Conservation (phyloP, 352 stramenopile genomes). For the Pythium brassicae region DNA sequence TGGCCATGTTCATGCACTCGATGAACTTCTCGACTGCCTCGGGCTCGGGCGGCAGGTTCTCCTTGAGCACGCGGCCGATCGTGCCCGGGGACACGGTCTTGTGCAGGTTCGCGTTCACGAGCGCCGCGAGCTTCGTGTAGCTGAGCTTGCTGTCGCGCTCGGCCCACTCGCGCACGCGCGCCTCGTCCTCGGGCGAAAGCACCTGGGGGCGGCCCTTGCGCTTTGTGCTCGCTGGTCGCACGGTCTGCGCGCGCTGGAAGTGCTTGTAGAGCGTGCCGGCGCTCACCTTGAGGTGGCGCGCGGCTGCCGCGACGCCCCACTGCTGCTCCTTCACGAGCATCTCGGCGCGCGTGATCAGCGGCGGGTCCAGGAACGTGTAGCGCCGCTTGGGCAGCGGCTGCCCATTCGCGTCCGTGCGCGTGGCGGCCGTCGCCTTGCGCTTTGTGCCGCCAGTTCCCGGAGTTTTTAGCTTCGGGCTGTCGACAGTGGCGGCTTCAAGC, state of each 20-base stretch:
- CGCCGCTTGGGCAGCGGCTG: constrained; percentile 5
- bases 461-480: neutral
- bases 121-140: constrained; percentile 9
- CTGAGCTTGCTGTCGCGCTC: constrained; percentile 6
- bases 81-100: constrained; percentile 8
- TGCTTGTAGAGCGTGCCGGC: constrained; percentile 11
- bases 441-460: neutral
- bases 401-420: neutral
- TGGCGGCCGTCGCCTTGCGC: neutral
- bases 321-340: constrained; percentile 10
- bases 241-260: constrained; percentile 7
- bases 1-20: constrained; percentile 9
- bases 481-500: neutral
- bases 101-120: constrained; percentile 3
- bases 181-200: constrained; percentile 5
- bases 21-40: constrained; percentile 7
- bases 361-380: constrained; percentile 7
- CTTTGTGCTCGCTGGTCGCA: constrained; percentile 5
- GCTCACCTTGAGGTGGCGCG: constrained; percentile 11
- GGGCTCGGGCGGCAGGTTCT: constrained; percentile 2
- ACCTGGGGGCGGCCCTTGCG: constrained; percentile 8
- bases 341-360: constrained; percentile 8
- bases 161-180: constrained; percentile 4
- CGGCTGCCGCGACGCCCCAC: constrained; percentile 4
- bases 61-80: constrained; percentile 9